Evolutionary conservation across 371 early-diverging fungal species (phyloP).

Genomic region (Zancudomyces culisetae): DNA sequence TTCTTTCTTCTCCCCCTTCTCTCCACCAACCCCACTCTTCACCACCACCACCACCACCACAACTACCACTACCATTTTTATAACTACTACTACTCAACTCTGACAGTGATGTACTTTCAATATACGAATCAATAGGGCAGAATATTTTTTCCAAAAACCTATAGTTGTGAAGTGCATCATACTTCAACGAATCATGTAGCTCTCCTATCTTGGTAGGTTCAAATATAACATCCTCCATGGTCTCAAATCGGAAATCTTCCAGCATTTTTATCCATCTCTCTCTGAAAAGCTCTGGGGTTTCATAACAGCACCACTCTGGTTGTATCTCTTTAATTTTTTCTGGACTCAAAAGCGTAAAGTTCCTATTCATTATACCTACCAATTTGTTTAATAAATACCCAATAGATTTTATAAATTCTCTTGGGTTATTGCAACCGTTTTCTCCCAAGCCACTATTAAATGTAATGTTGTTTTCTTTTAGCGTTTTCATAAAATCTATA

Average conservation of each 20-base stretch:
- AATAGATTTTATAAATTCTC: conserved; percentile 42
- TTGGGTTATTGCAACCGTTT: conserved; percentile 36
- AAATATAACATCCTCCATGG: conserved; percentile 16
- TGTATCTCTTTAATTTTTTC: conserved; percentile 19
- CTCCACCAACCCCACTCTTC: too few relatives aligned
- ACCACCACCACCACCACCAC: too few relatives aligned
- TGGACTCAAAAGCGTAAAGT: conserved; percentile 34
- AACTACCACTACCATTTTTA: too few relatives aligned
- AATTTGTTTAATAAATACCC: conserved; percentile 43
- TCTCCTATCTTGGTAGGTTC: conserved; percentile 84
- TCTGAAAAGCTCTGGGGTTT: conserved; percentile 47
- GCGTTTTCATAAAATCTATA: too few relatives aligned
- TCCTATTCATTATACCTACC: conserved; percentile 57
- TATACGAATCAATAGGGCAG: too few relatives aligned
- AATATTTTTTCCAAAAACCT: conserved; percentile 45
- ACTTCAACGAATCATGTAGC: conserved; percentile 86
- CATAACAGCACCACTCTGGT: conserved; percentile 55
- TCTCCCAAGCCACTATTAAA: too few relatives aligned
- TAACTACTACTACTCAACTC: too few relatives aligned
- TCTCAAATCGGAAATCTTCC: conserved; percentile 37
- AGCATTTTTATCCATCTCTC: conserved; percentile 95
- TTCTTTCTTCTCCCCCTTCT: too few relatives aligned
- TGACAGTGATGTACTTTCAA: too few relatives aligned
- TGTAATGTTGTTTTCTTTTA: too few relatives aligned
- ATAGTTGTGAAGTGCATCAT: conserved; percentile 86